Conservation (phyloP, 2,329 filamentous ascomycete species). For the Botrytis fragariae region DNA sequence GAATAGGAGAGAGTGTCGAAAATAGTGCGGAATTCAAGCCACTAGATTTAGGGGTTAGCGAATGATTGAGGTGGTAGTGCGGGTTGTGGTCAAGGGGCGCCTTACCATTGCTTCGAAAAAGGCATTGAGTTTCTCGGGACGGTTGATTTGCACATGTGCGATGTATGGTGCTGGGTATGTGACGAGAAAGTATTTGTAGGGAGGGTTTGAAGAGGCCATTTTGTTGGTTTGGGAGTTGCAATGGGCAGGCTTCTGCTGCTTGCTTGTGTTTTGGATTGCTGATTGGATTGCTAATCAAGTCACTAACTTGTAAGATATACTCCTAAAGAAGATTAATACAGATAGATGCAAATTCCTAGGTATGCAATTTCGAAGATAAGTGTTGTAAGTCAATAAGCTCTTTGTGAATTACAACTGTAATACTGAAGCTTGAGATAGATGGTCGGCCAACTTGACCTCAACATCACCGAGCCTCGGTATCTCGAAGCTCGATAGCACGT, state of each 20-base stretch:
- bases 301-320: not conserved
- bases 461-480: slow-evolving; percentile 12
- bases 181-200: slow-evolving; percentile 50
- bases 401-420: not conserved
- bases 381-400: not conserved
- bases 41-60: slow-evolving; percentile 41
- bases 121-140: slow-evolving; percentile 82
- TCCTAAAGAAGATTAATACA: not conserved
- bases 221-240: not conserved
- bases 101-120: slow-evolving; percentile 70
- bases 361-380: not conserved
- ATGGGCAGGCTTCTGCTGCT: not conserved
- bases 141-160: slow-evolving; percentile 89
- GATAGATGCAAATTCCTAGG: not conserved
- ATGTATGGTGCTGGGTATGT: slow-evolving; percentile 70
- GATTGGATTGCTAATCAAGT: not conserved
- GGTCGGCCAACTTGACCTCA: not conserved
- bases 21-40: slow-evolving; percentile 72
- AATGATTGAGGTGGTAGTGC: not conserved
- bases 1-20: slow-evolving; percentile 72
- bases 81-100: not conserved
- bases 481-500: not conserved
- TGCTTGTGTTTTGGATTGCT: not conserved
- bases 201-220: slow-evolving; percentile 23
- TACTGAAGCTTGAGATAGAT: not conserved